phyloP scores from a whole-genome alignment of 1,284 basidiomycete genomes.

The Cutaneotrichosporon arboriforme region DNA sequence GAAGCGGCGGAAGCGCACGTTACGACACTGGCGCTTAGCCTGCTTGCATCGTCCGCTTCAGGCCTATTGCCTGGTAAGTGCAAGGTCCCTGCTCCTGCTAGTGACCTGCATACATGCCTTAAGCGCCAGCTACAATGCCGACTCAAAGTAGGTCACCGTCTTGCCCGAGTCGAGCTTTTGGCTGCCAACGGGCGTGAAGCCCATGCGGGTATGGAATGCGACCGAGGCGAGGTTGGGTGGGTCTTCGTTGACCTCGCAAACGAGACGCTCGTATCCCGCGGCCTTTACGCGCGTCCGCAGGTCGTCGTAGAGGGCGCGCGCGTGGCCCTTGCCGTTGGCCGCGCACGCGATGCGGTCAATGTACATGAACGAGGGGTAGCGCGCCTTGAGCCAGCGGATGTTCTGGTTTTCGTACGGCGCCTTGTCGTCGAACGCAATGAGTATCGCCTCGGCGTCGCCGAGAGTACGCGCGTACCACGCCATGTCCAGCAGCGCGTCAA shows the following conservation, averaged over 20 bases:
- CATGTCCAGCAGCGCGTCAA: conserved; percentile 2
- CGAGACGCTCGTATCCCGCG: conserved; percentile 1
- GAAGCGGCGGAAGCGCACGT: no score
- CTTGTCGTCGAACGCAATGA: conserved; percentile 4
- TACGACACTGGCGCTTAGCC: no score
- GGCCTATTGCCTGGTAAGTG: no score
- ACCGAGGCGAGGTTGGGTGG: conserved; percentile 9
- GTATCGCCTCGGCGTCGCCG: conserved; percentile 4
- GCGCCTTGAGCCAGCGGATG: conserved; percentile 9
- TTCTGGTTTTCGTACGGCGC: conserved; percentile 12
- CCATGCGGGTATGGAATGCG: conserved; percentile 9
- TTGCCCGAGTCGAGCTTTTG: conserved; percentile 7
- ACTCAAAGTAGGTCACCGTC: conserved; percentile 15
- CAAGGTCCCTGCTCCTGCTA: no score
- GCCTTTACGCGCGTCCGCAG: neutral
- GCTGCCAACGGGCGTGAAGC: conserved; percentile 10
- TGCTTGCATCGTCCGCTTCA: no score
- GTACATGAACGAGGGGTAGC: conserved; percentile 9
- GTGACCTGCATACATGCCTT: no score
- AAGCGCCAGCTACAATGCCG: no score
- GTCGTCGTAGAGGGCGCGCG: conserved; percentile 8
- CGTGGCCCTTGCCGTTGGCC: conserved; percentile 1
- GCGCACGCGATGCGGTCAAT: conserved; percentile 8
- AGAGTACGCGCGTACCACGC: conserved; percentile 9
- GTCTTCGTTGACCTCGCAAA: conserved; percentile 15